A percentile compares a stretch with the other conserved stretches of the same genome.
Evolutionary conservation across 2,329 filamentous ascomycete genomes (phyloP).

Genomic region (Xylaria arbuscula): DNA sequence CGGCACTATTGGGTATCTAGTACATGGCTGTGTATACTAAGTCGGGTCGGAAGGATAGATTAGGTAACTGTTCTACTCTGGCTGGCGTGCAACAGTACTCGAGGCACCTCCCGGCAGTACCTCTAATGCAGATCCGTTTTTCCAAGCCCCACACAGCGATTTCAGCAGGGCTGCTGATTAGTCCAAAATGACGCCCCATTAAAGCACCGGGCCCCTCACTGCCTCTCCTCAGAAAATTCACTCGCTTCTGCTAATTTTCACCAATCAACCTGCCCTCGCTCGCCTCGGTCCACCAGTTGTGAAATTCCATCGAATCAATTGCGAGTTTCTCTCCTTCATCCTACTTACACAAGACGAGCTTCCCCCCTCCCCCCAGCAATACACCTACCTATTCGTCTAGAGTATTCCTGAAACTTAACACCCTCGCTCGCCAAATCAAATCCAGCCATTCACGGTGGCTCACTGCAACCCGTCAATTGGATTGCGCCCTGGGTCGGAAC

Average conservation of each 20-base stretch:
- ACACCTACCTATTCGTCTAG: conserved; percentile 40
- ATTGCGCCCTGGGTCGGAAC: conserved; percentile 22
- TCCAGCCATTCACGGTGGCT: conserved; percentile 36
- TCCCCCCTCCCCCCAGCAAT: conserved; percentile 33
- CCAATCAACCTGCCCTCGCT: conserved; percentile 50
- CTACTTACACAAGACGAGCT: conserved; percentile 44
- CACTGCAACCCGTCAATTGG: conserved; percentile 31
- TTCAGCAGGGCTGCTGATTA: conserved; percentile 49
- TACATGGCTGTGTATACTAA: conserved; percentile 8
- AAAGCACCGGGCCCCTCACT: conserved; percentile 49
- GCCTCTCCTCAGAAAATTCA: conserved; percentile 49
- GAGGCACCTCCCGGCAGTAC: conserved; percentile 26
- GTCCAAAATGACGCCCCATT: conserved; percentile 50
- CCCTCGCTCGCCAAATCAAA: conserved; percentile 45
- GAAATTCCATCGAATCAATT: conserved; percentile 52
- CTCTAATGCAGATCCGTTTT: conserved; percentile 20
- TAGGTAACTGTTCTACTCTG: conserved; percentile 18
- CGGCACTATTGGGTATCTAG: background rate
- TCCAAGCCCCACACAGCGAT: conserved; percentile 36
- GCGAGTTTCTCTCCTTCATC: conserved; percentile 47
- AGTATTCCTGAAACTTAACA: conserved; percentile 43
- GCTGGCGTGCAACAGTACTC: conserved; percentile 24
- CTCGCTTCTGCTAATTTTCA: conserved; percentile 51
- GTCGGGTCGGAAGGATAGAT: conserved; percentile 25
- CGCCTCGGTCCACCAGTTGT: conserved; percentile 49